Percentiles rank a stretch among this genome's conserved stretches.
Evolutionary conservation across 805 yeast genomes (phyloP).

Genomic region (Ogataea saltuana): DNA sequence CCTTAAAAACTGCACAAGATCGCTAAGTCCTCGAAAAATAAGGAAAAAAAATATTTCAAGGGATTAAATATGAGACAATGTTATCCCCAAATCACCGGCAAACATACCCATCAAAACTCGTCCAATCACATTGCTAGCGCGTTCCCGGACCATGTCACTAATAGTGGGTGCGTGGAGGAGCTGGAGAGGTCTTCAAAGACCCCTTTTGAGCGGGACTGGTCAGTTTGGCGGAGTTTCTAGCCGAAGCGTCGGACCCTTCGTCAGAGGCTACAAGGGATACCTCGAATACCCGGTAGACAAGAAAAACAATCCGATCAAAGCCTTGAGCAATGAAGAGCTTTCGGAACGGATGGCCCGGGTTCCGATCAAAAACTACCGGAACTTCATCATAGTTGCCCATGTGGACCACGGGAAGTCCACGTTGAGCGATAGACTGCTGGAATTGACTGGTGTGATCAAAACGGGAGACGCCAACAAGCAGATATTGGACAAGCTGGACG

Average conservation of each 20-base stretch:
- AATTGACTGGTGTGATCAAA: constrained; percentile 84
- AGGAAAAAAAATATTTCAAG: too few species aligned
- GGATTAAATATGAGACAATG: too few species aligned
- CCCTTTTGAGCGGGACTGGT: too few species aligned
- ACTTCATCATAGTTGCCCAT: constrained; percentile 95
- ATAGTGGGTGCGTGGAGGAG: background rate
- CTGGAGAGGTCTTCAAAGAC: background rate
- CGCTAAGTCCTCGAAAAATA: too few species aligned
- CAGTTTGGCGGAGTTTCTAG: too few species aligned
- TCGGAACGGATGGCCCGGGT: constrained; percentile 63
- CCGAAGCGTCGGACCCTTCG: too few species aligned
- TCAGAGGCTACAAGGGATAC: constrained; percentile 29
- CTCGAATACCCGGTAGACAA: constrained; percentile 30
- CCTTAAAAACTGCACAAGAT: too few species aligned
- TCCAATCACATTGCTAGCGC: too few species aligned
- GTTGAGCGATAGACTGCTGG: constrained; percentile 81
- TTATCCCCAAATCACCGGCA: too few species aligned
- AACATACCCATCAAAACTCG: too few species aligned
- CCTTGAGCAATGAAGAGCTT: constrained; percentile 22
- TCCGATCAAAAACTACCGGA: constrained; percentile 81
- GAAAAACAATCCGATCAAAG: constrained; percentile 31
- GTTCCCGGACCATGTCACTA: too few species aligned
- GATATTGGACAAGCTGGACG: constrained; percentile 88
- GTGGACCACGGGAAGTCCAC: constrained; percentile 88
- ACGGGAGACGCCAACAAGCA: constrained; percentile 71